These are phyloP conservation scores for Fusarium paranaense DNA, from an alignment of 2,329 filamentous ascomycete genomes.

Conservation along the genomic window DNA sequence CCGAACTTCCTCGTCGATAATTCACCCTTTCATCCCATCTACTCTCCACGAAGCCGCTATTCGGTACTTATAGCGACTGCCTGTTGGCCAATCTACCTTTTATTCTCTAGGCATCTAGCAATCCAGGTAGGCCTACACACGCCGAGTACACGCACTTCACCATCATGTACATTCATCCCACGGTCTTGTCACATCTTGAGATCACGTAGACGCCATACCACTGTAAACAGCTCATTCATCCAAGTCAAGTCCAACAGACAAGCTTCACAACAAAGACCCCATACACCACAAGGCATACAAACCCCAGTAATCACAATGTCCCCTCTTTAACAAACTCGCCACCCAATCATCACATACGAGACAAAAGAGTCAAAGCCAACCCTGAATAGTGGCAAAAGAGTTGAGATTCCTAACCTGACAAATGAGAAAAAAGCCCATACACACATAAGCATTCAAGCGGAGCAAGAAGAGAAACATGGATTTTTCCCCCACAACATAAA, in stretches of 20 bases:
- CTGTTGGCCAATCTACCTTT: not conserved
- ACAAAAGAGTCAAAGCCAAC: not conserved
- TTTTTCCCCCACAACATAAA: not conserved
- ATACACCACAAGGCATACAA: not conserved
- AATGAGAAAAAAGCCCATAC: not conserved
- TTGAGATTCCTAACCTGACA: not conserved
- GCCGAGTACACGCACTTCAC: not conserved
- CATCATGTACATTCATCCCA: not conserved
- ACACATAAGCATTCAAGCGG: not conserved
- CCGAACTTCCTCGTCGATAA: not conserved
- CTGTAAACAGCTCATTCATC: not conserved
- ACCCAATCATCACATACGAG: not conserved
- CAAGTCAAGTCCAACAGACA: not conserved
- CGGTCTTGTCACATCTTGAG: not conserved
- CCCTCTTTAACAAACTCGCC: not conserved
- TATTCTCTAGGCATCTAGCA: not conserved
- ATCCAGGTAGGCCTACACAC: too few relatives aligned
- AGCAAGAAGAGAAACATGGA: not conserved
- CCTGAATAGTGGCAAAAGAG: not conserved
- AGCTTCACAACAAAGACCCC: not conserved
- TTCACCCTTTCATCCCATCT: not conserved
- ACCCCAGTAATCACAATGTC: not conserved
- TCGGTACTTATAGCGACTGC: not conserved
- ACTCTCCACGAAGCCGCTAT: not conserved
- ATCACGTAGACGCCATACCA: not conserved